phyloP scores from a whole-genome alignment of 2,329 filamentous ascomycete genomes.

The Cylindrodendrum hubeiense region DNA sequence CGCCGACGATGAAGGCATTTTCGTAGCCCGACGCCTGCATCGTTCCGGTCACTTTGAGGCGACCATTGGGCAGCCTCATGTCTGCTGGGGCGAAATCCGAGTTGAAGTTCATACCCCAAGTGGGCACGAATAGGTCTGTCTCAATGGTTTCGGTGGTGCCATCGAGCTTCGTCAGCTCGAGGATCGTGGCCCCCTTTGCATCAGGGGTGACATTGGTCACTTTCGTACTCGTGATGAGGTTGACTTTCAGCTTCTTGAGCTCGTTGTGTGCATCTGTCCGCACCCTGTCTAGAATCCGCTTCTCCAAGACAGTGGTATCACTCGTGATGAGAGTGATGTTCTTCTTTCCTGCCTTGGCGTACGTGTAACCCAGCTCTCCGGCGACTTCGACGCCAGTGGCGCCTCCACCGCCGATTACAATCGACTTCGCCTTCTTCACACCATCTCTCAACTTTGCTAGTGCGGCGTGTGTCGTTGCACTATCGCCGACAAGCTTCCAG shows the following conservation, averaged over 20 bases:
- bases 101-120: not conserved
- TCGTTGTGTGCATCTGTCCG: not conserved
- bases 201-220: not conserved
- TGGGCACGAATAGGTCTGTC: not conserved
- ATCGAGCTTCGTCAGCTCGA: not conserved
- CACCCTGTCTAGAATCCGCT: not conserved
- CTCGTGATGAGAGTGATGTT: conserved; percentile 30
- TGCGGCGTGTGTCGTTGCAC: not conserved
- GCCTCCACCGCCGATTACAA: conserved; percentile 15
- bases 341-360: conserved; percentile 30
- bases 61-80: not conserved
- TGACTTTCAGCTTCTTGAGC: conserved; percentile 2
- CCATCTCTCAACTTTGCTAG: not conserved
- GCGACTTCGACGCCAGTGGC: conserved; percentile 16
- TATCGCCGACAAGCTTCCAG: not conserved
- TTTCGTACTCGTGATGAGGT: not conserved
- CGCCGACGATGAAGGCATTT: conserved; percentile 44
- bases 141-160: not conserved
- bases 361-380: conserved; percentile 45
- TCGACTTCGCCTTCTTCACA: not conserved
- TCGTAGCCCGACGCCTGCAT: not conserved
- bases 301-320: not conserved
- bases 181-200: not conserved
- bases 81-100: not conserved
- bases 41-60: not conserved